Evolutionary conservation across 164 flowering plant genomes (phyloP).

Genomic region (Magnolia kwangsiensis): DNA sequence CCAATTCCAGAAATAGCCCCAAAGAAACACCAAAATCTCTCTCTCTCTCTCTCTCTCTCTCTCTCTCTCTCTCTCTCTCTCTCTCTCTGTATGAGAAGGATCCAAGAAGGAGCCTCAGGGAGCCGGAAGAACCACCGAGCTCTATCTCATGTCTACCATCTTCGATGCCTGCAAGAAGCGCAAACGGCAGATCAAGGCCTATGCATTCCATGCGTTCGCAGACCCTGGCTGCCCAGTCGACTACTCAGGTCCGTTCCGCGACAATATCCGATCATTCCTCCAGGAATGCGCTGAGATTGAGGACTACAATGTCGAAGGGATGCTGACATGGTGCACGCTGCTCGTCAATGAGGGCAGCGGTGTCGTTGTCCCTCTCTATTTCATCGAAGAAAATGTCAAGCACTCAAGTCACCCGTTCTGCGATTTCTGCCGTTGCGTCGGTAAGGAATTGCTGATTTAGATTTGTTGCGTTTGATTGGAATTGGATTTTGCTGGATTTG

Average conservation of each 20-base stretch:
- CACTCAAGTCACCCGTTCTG: slow-evolving; percentile 51
- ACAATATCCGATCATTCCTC: slow-evolving; percentile 58
- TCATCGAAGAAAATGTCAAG: slow-evolving; percentile 58
- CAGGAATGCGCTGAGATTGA: slow-evolving; percentile 50
- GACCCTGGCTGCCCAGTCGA: slow-evolving; percentile 48
- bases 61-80: neutral
- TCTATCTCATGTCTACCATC: neutral
- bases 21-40: neutral
- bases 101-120: neutral
- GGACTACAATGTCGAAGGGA: slow-evolving; percentile 42
- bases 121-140: neutral
- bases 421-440: slow-evolving; percentile 70
- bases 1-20: neutral
- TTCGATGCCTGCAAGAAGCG: neutral
- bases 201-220: slow-evolving; percentile 46
- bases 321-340: slow-evolving; percentile 64
- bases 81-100: neutral
- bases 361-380: slow-evolving; percentile 60
- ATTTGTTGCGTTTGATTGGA: neutral
- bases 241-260: slow-evolving; percentile 55
- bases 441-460: slow-evolving; percentile 21
- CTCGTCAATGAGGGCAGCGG: slow-evolving; percentile 52
- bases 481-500: neutral
- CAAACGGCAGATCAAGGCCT: neutral
- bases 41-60: neutral